Percentiles rank a stretch among this genome's conserved stretches.
phyloP scores from a whole-genome alignment of 2,329 filamentous ascomycete species.

The Hypoxylon sp. region DNA sequence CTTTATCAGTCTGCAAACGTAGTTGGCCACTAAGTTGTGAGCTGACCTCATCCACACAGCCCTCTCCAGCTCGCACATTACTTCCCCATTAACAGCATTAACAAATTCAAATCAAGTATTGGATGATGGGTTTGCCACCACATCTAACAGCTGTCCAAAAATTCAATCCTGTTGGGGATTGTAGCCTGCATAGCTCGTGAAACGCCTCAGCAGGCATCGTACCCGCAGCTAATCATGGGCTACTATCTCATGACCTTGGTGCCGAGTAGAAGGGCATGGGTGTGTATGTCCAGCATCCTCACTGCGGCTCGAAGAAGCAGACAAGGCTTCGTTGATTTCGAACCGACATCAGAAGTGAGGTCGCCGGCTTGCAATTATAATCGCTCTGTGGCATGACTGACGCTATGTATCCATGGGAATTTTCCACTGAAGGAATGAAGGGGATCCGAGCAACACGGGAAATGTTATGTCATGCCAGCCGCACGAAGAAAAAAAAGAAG shows the following conservation, averaged over 20 bases:
- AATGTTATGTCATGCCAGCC: constrained; percentile 80
- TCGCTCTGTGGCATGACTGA: constrained; percentile 84
- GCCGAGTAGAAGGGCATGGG: not conserved
- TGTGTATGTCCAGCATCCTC: constrained; percentile 69
- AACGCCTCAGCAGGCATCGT: not conserved
- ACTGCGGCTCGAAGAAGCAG: constrained; percentile 54
- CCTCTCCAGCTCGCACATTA: constrained; percentile 30
- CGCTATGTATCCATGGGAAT: constrained; percentile 73
- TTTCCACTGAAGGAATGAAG: constrained; percentile 61
- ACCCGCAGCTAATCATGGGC: constrained; percentile 6
- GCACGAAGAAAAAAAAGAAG: constrained; percentile 80
- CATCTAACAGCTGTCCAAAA: constrained; percentile 6
- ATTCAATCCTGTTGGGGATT: constrained; percentile 10
- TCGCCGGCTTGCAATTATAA: constrained; percentile 70
- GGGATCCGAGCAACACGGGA: constrained; percentile 86
- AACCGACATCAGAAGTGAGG: constrained; percentile 49
- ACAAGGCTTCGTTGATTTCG: constrained; percentile 46
- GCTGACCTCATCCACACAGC: constrained; percentile 35
- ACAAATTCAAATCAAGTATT: constrained; percentile 21
- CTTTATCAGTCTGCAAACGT: constrained; percentile 20
- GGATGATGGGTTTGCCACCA: constrained; percentile 5
- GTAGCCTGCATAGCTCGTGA: constrained; percentile 9
- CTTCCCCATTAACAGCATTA: constrained; percentile 24
- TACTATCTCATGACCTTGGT: not conserved
- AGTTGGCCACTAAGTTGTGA: constrained; percentile 26